phyloP scores from a whole-genome alignment of 306 rosid species.

The Astragalus membranaceus region DNA sequence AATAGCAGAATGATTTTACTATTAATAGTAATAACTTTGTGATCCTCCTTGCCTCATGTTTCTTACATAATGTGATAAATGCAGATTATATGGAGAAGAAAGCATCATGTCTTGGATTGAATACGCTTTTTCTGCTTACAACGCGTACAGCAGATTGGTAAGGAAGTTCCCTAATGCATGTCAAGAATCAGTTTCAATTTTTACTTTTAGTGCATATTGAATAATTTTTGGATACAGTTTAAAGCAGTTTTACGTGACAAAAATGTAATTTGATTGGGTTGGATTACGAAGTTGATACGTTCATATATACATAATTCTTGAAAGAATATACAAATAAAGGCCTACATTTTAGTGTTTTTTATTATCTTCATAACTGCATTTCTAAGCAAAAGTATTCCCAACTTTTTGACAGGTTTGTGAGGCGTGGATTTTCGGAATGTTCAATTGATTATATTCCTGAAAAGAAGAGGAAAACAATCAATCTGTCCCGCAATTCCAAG shows the following conservation, averaged over 20 bases:
- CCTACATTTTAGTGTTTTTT: not conserved
- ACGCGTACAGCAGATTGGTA: slow-evolving; percentile 96
- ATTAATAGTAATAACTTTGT: not conserved
- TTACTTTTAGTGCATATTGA: not conserved
- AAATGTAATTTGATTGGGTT: no score
- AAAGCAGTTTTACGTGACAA: not conserved
- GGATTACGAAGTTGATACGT: no score
- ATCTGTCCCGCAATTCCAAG: slow-evolving; percentile 87
- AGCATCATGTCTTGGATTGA: slow-evolving; percentile 69
- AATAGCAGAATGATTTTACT: not conserved
- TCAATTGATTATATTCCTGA: slow-evolving; percentile 74
- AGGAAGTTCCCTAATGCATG: slow-evolving; percentile 14
- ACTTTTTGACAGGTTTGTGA: slow-evolving; percentile 69
- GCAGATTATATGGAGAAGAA: slow-evolving; percentile 91
- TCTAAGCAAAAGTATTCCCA: not conserved
- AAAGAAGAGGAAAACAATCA: slow-evolving; percentile 55
- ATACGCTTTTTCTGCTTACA: slow-evolving; percentile 80
- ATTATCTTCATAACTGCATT: not conserved
- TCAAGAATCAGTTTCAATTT: not conserved
- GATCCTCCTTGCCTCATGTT: not conserved
- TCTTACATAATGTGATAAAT: slow-evolving; percentile 19
- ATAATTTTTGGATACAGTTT: slow-evolving; percentile 3
- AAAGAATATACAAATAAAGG: not conserved
- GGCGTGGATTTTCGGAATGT: slow-evolving; percentile 95
- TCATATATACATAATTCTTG: not conserved